Conservation (phyloP, 1,139 yeast genomes). For the Debaryomyces nepalensis region DNA sequence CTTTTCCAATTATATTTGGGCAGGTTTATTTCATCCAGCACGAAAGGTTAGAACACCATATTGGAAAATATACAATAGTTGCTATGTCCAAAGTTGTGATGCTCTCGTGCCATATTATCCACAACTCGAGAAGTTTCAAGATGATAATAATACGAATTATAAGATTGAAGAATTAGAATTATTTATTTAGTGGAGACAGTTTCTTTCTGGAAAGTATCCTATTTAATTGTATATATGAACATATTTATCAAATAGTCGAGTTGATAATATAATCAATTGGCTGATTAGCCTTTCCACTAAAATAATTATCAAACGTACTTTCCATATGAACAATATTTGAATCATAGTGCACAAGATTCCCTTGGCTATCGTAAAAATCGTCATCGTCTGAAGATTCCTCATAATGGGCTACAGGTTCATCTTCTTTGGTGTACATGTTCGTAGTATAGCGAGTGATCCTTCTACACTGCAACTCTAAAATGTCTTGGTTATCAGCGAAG, state of each 20-base stretch:
- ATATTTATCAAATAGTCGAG: conserved; percentile 14
- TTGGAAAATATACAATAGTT: conserved; percentile 81
- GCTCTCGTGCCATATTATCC: conserved; percentile 88
- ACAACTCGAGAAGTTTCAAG: conserved; percentile 42
- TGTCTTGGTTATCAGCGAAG: conserved; percentile 38
- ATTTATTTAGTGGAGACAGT: conserved; percentile 24
- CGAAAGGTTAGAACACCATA: conserved; percentile 80
- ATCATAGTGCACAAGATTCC: conserved; percentile 14
- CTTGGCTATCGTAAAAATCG: conserved; percentile 17
- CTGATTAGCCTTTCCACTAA: conserved; percentile 11
- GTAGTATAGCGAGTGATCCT: conserved; percentile 52
- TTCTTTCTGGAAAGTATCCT: neutral
- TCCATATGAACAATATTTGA: conserved; percentile 13
- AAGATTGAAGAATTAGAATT: conserved; percentile 45
- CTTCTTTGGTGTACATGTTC: conserved; percentile 43
- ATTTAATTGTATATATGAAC: conserved; percentile 4
- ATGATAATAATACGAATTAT: conserved; percentile 22
- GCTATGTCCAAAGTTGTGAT: conserved; percentile 77
- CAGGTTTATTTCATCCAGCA: conserved; percentile 94
- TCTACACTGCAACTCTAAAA: conserved; percentile 57
- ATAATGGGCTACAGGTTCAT: conserved; percentile 24
- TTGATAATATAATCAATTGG: conserved; percentile 15
- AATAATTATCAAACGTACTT: conserved; percentile 11
- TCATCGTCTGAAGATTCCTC: conserved; percentile 16
- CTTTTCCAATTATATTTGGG: conserved; percentile 77